A percentile compares a stretch with the other conserved stretches of the same genome.
Evolutionary conservation across 176 grass and related monocot species (phyloP).

Genomic region (Otatea glauca): DNA sequence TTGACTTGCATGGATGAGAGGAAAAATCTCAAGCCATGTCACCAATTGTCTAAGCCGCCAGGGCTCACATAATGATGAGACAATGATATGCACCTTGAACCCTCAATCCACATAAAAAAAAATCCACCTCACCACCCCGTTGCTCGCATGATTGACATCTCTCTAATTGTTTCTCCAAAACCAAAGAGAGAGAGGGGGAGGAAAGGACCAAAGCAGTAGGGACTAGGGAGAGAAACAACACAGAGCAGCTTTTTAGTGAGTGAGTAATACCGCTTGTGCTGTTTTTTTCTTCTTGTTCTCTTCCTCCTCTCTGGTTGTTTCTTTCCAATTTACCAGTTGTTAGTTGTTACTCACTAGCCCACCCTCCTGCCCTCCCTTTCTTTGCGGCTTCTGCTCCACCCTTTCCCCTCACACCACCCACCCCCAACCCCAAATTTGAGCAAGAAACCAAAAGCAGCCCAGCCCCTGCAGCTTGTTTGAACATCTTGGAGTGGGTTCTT

Average conservation of each 20-base stretch:
- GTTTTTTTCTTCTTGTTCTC: background rate
- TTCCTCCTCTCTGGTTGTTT: background rate
- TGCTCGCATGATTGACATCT: background rate
- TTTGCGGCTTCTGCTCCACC: background rate
- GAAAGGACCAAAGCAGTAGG: background rate
- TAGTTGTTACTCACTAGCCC: slow-evolving; percentile 24
- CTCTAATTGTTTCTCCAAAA: background rate
- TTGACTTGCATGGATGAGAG: background rate
- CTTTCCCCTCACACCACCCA: slow-evolving; percentile 19
- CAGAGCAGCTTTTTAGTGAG: background rate
- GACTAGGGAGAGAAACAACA: background rate
- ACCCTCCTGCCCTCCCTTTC: background rate
- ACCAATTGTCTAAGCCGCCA: background rate
- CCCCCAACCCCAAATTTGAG: background rate
- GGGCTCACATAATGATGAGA: slow-evolving; percentile 50
- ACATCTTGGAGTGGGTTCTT: slow-evolving; percentile 26
- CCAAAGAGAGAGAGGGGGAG: background rate
- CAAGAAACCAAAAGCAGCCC: slow-evolving; percentile 14
- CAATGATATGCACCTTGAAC: slow-evolving; percentile 45
- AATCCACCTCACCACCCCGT: background rate
- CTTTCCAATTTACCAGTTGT: slow-evolving; percentile 11
- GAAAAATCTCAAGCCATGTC: background rate
- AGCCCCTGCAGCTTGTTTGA: slow-evolving; percentile 6
- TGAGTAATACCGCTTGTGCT: background rate
- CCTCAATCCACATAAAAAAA: background rate